Conservation (phyloP, 2,329 filamentous ascomycete genomes). For the Monosporascus sp. region DNA sequence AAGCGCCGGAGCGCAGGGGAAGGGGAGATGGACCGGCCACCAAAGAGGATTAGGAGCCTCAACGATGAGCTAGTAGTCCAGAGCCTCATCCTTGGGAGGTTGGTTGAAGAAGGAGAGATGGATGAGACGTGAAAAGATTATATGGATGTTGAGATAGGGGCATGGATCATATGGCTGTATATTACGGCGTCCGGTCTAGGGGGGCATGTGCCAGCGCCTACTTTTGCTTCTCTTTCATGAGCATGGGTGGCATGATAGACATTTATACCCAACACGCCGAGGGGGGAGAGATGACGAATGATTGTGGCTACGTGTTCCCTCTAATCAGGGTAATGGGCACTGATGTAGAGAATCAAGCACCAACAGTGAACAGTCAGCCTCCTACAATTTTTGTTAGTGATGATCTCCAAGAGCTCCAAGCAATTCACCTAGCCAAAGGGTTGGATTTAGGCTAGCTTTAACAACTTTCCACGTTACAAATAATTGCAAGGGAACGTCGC, state of each 20-base stretch:
- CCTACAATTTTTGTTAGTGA: no score
- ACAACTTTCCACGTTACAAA: no score
- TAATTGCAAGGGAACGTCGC: no score
- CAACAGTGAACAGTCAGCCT: no score
- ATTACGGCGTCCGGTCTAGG: background rate
- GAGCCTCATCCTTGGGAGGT: slow-evolving; percentile 78
- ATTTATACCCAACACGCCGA: background rate
- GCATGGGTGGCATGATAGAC: background rate
- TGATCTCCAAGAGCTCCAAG: no score
- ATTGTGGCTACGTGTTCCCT: background rate
- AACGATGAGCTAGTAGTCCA: slow-evolving; percentile 87
- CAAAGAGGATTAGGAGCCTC: slow-evolving; percentile 59
- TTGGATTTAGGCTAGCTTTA: no score
- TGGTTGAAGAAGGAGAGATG: slow-evolving; percentile 60
- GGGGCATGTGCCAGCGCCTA: background rate
- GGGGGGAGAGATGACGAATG: background rate
- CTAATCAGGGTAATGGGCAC: no score
- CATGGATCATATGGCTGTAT: background rate
- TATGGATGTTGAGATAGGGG: background rate
- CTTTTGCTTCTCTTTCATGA: background rate
- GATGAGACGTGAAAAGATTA: slow-evolving; percentile 10
- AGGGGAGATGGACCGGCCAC: slow-evolving; percentile 30
- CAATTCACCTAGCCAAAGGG: no score
- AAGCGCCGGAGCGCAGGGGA: slow-evolving; percentile 38
- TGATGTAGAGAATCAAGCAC: no score